Conservation (phyloP, 805 yeast genomes). For the Wickerhamiella azymoides region DNA sequence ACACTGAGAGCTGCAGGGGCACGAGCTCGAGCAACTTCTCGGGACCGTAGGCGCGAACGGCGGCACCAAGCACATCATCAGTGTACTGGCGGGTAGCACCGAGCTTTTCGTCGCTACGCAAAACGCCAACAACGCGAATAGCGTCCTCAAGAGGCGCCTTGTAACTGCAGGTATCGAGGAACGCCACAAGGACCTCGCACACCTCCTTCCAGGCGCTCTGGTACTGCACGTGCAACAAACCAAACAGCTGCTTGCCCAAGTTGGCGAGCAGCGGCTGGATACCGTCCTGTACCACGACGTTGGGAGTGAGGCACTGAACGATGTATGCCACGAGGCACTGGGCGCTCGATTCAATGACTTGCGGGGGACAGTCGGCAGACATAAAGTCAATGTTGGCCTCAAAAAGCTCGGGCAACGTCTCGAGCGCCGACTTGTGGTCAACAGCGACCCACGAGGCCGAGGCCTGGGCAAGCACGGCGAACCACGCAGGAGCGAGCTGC, state of each 20-base stretch:
- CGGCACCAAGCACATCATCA: constrained; percentile 67
- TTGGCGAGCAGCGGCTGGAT: constrained; percentile 26
- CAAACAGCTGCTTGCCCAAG: constrained; percentile 42
- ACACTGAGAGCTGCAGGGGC: constrained; percentile 55
- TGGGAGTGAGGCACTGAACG: constrained; percentile 46
- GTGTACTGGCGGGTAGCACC: constrained; percentile 52
- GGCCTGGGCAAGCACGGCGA: constrained; percentile 85
- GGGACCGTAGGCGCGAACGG: constrained; percentile 75
- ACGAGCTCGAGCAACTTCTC: constrained; percentile 58
- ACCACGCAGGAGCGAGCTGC: constrained; percentile 87
- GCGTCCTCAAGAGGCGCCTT: constrained; percentile 59
- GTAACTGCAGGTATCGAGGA: constrained; percentile 47
- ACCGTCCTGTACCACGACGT: constrained; percentile 33
- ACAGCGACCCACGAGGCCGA: constrained; percentile 39
- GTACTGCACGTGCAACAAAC: constrained; percentile 56
- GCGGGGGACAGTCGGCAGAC: constrained; percentile 28
- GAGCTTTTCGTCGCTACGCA: constrained; percentile 73
- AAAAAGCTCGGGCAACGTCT: constrained; percentile 43
- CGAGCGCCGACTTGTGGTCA: constrained; percentile 39
- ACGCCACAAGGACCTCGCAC: constrained; percentile 49
- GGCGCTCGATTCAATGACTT: constrained; percentile 58
- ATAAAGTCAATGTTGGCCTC: constrained; percentile 49
- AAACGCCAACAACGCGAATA: constrained; percentile 61
- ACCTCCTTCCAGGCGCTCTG: constrained; percentile 64
- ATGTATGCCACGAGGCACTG: constrained; percentile 75